A percentile compares a stretch with the other conserved stretches of the same genome.
phyloP scores from a whole-genome alignment of 805 yeast species.

The Candida mattraensis region DNA sequence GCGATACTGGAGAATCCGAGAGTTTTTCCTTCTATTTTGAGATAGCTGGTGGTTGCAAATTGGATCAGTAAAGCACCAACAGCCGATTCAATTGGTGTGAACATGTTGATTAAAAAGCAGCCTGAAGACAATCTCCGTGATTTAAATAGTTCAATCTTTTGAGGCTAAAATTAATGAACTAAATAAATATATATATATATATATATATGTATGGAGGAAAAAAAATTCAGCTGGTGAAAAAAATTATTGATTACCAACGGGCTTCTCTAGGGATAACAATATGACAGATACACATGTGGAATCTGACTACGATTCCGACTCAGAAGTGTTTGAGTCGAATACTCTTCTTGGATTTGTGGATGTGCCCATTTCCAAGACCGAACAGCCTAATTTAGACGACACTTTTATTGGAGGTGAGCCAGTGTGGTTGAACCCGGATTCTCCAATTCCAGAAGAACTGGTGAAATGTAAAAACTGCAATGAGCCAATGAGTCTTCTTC shows the following conservation, averaged over 20 bases:
- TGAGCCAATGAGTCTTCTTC: slow-evolving; percentile 58
- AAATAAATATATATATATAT: too few relatives aligned
- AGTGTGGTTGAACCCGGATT: slow-evolving; percentile 62
- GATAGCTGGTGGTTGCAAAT: slow-evolving; percentile 43
- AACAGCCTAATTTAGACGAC: slow-evolving; percentile 52
- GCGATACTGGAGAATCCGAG: slow-evolving; percentile 49
- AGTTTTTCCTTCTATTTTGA: slow-evolving; percentile 39
- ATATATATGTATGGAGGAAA: too few relatives aligned
- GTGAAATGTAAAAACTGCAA: slow-evolving; percentile 68
- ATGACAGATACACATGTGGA: background rate
- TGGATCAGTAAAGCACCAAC: slow-evolving; percentile 50
- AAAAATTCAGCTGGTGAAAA: background rate
- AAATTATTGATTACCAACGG: too few relatives aligned
- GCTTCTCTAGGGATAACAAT: too few relatives aligned
- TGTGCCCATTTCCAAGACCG: slow-evolving; percentile 50
- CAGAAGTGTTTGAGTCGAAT: slow-evolving; percentile 23
- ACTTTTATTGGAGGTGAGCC: slow-evolving; percentile 83
- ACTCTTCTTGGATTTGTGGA: slow-evolving; percentile 68
- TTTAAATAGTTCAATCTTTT: too few relatives aligned
- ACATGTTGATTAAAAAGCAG: too few relatives aligned
- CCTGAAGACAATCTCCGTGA: too few relatives aligned
- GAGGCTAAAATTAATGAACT: too few relatives aligned
- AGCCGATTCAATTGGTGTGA: slow-evolving; percentile 44
- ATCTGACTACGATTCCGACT: slow-evolving; percentile 15
- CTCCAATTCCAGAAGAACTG: slow-evolving; percentile 54